Conservation (phyloP, 495 filamentous ascomycete species). For the Lindgomyces ingoldianus region DNA sequence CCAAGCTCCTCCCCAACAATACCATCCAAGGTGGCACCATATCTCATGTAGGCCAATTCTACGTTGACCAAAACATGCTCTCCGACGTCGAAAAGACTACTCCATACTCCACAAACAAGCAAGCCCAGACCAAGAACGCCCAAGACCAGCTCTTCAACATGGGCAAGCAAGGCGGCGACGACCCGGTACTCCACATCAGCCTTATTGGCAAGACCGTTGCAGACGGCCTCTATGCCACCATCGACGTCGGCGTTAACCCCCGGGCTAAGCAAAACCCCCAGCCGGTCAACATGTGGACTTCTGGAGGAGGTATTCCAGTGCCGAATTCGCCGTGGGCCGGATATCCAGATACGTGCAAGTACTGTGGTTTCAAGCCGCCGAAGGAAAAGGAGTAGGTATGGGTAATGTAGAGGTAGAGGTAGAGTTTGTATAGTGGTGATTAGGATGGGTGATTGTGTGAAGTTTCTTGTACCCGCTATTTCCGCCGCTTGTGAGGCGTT, state of each 20-base stretch:
- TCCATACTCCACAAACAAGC: constrained; percentile 61
- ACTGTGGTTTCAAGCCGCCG: constrained; percentile 26
- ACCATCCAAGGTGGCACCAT: constrained; percentile 55
- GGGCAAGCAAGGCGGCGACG: constrained; percentile 54
- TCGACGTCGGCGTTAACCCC: constrained; percentile 59
- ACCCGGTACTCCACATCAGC: constrained; percentile 61
- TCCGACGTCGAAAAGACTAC: constrained; percentile 55
- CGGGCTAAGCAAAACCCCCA: constrained; percentile 31
- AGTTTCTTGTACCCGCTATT: not conserved
- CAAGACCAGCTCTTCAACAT: constrained; percentile 54
- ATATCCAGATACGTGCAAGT: constrained; percentile 31
- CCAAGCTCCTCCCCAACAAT: constrained; percentile 54
- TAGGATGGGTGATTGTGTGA: not conserved
- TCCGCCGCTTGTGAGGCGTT: not conserved
- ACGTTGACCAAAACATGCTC: constrained; percentile 63
- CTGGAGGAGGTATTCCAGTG: constrained; percentile 19
- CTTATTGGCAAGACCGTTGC: constrained; percentile 52
- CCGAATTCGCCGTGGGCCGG: constrained; percentile 27
- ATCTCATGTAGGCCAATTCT: constrained; percentile 63
- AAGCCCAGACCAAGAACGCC: constrained; percentile 54
- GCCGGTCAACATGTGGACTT: constrained; percentile 35
- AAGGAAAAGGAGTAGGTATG: constrained; percentile 5
- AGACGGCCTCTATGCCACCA: constrained; percentile 59
- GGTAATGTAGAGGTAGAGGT: not conserved
- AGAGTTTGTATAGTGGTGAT: too few relatives aligned